Evolutionary conservation across 495 filamentous ascomycete species (phyloP).

Genomic region (Aspergillus coremiiformis): DNA sequence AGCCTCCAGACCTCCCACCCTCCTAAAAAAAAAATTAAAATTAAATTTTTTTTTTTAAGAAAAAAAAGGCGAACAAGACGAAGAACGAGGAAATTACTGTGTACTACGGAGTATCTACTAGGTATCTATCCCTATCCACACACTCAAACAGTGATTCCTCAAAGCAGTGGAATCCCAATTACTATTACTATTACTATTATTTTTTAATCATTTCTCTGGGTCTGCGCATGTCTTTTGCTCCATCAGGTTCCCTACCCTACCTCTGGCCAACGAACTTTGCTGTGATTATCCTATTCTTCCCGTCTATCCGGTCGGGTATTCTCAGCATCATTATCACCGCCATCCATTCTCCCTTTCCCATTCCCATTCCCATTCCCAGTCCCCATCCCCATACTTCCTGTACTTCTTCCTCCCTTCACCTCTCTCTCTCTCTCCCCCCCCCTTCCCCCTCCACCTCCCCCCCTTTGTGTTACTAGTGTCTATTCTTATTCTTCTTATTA

Average conservation of each 20-base stretch:
- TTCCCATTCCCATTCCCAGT: conserved; percentile 7
- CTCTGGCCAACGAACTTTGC: conserved; percentile 17
- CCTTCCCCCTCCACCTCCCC: conserved; percentile 5
- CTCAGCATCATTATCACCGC: conserved; percentile 4
- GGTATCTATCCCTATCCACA: no score
- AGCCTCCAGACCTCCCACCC: neutral
- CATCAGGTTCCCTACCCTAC: neutral
- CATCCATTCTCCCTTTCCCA: conserved; percentile 14
- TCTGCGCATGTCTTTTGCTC: neutral
- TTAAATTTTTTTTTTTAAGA: no score
- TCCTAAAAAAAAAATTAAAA: conserved; percentile 16
- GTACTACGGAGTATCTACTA: no score
- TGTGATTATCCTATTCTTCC: conserved; percentile 21
- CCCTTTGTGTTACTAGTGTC: conserved; percentile 8
- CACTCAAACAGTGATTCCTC: conserved; percentile 21
- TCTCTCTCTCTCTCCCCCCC: conserved; percentile 9
- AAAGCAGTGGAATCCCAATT: conserved; percentile 18
- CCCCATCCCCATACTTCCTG: conserved; percentile 6
- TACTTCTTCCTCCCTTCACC: conserved; percentile 6
- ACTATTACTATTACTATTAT: conserved; percentile 17
- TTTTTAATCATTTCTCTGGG: conserved; percentile 14
- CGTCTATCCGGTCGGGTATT: conserved; percentile 5
- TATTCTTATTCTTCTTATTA: conserved; percentile 9
- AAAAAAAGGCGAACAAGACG: conserved; percentile 10
- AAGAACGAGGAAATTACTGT: conserved; percentile 1